These are phyloP conservation scores for Eucalyptus dawsonii DNA, from an alignment of 345 rosid species.

Conservation along the genomic window DNA sequence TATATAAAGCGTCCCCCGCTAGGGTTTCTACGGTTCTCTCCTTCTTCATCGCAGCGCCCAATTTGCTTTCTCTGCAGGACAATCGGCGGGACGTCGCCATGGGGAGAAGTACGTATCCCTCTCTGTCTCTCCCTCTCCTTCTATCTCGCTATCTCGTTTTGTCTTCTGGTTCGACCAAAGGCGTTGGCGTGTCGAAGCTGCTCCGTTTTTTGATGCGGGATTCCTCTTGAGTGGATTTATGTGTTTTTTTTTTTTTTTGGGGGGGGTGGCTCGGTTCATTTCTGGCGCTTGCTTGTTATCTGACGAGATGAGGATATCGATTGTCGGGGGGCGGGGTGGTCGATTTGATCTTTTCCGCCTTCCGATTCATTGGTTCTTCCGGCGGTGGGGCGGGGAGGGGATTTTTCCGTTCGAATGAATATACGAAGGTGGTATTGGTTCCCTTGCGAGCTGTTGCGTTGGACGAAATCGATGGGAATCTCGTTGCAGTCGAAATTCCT, in stretches of 20 bases:
- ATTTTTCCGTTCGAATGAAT: neutral
- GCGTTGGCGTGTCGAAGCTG: neutral
- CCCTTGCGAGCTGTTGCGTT: neutral
- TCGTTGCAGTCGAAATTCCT: neutral
- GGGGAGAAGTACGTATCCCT: conserved; percentile 12
- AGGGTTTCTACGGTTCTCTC: neutral
- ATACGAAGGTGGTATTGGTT: neutral
- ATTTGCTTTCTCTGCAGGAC: neutral
- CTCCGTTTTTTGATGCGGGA: neutral
- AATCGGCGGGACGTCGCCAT: neutral
- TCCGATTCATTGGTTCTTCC: neutral
- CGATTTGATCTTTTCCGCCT: neutral
- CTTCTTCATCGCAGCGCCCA: neutral
- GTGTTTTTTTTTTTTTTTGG: neutral
- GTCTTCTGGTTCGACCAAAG: neutral
- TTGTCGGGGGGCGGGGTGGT: neutral
- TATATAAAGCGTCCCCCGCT: neutral
- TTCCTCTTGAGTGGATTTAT: neutral
- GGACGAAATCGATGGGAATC: neutral
- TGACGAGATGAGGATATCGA: neutral
- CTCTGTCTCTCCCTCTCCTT: neutral
- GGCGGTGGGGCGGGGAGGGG: neutral
- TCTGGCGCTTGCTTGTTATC: neutral
- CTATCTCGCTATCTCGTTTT: neutral
- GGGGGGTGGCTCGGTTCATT: neutral